Base-by-base conservation (phyloP, 768 basidiomycete genomes). In the Chalciporus chontae region DNA sequence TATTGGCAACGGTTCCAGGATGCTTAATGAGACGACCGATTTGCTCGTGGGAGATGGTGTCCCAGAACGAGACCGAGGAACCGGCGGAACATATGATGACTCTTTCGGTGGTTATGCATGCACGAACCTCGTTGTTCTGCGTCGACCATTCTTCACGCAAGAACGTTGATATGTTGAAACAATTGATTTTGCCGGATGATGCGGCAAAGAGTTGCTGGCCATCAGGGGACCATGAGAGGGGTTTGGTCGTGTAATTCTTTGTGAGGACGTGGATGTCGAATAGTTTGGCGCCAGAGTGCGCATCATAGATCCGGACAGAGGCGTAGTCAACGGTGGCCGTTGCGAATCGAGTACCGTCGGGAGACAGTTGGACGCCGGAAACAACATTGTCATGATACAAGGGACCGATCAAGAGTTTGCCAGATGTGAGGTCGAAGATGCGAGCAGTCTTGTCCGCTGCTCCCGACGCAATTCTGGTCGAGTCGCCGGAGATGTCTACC, bases 301-400 rank as follows among this genome's bases (percentile, higher is more conserved):
- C 29, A 36, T 36, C n/a, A 9, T 36, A 36, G 14, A 36, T 7
- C 15, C 8, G n/a, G n/a, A n/a, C 15, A n/a, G 34, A 31, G 29
- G 29, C 10, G 9, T 4, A 10, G 29, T 10, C 13, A 31, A 11
- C 52, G n/a, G 53, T 55, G n/a, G 54, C 54, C 4, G 51, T 51
- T 19, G 51, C 52, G 14, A 55, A 36, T 38, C 46, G 49, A 38
- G 34, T 46, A 23, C 54, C 54, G 34, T 43, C 47, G 19, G 54
- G 71, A 45, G 67, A 72, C 14, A 69, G 69, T 18, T 47, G 44
- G 50, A 55, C 54, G 7, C 40, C 49, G 1, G 31, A 36, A 6
- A 55, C 26, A 4, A 18, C 32, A 13, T 32, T 39, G 8, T 26
- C 26, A n/a, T 55, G 53, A 32, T 34, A 13, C 14, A 54, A 14